Evolutionary conservation across 345 rosid genomes (phyloP).

Genomic region (Lenwebbia sp.): DNA sequence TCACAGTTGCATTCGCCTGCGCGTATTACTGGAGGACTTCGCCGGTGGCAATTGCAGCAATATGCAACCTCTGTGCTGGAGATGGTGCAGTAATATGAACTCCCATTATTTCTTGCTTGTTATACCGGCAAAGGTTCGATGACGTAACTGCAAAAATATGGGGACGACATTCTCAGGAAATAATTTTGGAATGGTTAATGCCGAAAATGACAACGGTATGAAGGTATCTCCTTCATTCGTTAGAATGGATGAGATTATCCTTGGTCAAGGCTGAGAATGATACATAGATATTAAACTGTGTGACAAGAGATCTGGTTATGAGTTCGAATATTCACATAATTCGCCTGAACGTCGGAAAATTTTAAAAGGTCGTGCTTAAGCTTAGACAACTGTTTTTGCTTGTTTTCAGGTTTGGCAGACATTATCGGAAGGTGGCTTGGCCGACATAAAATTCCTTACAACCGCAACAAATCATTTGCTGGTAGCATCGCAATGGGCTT

Average conservation of each 20-base stretch:
- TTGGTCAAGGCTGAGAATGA: background rate
- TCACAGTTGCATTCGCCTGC: slow-evolving; percentile 47
- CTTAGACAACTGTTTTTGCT: background rate
- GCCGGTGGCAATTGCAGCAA: slow-evolving; percentile 61
- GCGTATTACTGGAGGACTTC: slow-evolving; percentile 70
- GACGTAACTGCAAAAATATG: background rate
- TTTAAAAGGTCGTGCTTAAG: background rate
- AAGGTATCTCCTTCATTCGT: background rate
- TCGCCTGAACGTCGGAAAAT: background rate
- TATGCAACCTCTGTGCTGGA: slow-evolving; percentile 97
- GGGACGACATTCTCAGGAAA: background rate
- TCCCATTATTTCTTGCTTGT: background rate
- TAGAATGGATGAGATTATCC: background rate
- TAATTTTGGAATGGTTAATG: background rate
- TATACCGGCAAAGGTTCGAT: background rate
- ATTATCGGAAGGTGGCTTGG: slow-evolving; percentile 76
- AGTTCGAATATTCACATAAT: background rate
- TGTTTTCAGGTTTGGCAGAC: slow-evolving; percentile 70
- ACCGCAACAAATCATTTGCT: slow-evolving; percentile 63
- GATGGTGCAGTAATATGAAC: slow-evolving; percentile 47
- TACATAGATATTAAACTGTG: background rate
- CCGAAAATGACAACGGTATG: background rate
- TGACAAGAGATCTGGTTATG: background rate
- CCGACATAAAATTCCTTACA: slow-evolving; percentile 61
- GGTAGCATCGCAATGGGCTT: slow-evolving; percentile 78